A percentile compares a stretch with the other conserved stretches of the same genome.
phyloP scores from a whole-genome alignment of 164 flowering plant species.

The Pachysandra terminalis region DNA sequence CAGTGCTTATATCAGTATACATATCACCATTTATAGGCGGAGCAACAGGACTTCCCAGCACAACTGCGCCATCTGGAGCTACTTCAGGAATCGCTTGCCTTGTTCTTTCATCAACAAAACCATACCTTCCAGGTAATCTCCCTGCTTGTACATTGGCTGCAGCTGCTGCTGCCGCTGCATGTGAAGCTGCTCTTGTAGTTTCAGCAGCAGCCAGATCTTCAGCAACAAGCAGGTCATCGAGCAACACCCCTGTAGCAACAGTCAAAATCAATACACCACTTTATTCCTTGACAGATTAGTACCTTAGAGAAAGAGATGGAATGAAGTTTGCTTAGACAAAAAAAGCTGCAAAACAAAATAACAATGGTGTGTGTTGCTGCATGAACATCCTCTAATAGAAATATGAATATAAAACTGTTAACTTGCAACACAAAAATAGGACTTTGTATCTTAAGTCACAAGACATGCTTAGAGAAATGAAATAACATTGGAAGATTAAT shows the following conservation, averaged over 20 bases:
- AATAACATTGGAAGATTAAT: neutral
- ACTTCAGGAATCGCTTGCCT: constrained; percentile 50
- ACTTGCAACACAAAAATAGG: neutral
- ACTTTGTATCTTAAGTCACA: no score
- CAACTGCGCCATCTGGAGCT: constrained; percentile 83
- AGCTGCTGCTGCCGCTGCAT: constrained; percentile 94
- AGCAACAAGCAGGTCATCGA: constrained; percentile 94
- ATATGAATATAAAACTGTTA: neutral
- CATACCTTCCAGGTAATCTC: constrained; percentile 61
- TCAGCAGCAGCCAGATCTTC: constrained; percentile 98
- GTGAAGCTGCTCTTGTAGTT: constrained; percentile 91
- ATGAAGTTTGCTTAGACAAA: neutral
- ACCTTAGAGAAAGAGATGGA: neutral
- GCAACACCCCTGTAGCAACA: constrained; percentile 63
- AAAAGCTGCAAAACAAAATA: neutral
- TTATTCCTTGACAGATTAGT: neutral
- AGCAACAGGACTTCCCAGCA: constrained; percentile 90
- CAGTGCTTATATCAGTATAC: constrained; percentile 89
- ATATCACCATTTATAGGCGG: constrained; percentile 95
- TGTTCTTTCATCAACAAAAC: constrained; percentile 63
- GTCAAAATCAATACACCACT: neutral
- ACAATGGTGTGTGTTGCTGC: neutral
- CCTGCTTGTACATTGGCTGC: constrained; percentile 62
- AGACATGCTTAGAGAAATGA: neutral
- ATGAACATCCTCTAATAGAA: neutral